Conservation (phyloP, 2,329 filamentous ascomycete species). For the Orbilia brochopaga region DNA sequence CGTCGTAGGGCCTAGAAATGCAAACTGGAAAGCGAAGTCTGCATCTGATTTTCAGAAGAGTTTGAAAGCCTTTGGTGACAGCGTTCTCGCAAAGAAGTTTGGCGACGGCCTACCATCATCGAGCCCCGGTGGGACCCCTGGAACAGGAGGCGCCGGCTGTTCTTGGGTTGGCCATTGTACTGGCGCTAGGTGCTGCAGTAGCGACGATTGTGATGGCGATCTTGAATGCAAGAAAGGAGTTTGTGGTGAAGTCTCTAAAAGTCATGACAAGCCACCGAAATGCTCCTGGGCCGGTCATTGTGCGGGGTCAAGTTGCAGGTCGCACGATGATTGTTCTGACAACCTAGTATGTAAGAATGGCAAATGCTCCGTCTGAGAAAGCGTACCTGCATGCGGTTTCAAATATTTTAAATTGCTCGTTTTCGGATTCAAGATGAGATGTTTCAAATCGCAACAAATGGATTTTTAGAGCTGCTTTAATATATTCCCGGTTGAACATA, state of each 20-base stretch:
- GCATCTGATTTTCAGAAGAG: slow-evolving; percentile 64
- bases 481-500: too few relatives aligned
- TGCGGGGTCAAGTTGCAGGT: slow-evolving; percentile 17
- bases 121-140: not conserved
- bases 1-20: slow-evolving; percentile 64
- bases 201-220: slow-evolving; percentile 47
- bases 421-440: too few relatives aligned
- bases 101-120: not conserved
- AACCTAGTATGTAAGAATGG: slow-evolving; percentile 21
- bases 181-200: slow-evolving; percentile 19
- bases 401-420: too few relatives aligned
- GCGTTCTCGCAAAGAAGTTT: slow-evolving; percentile 59
- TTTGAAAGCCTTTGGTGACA: slow-evolving; percentile 63
- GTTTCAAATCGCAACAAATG: too few relatives aligned
- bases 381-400: too few relatives aligned
- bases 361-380: not conserved
- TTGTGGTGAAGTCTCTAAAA: slow-evolving; percentile 24
- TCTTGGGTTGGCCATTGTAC: slow-evolving; percentile 47
- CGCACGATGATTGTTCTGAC: slow-evolving; percentile 33
- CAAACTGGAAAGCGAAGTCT: slow-evolving; percentile 64
- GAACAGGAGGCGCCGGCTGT: slow-evolving; percentile 5
- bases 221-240: slow-evolving; percentile 32
- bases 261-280: not conserved
- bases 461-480: too few relatives aligned
- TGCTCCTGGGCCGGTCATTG: slow-evolving; percentile 35